Percentiles rank a stretch among this genome's conserved stretches.
Conservation (phyloP, 495 filamentous ascomycete species). For the Podospora conica region DNA sequence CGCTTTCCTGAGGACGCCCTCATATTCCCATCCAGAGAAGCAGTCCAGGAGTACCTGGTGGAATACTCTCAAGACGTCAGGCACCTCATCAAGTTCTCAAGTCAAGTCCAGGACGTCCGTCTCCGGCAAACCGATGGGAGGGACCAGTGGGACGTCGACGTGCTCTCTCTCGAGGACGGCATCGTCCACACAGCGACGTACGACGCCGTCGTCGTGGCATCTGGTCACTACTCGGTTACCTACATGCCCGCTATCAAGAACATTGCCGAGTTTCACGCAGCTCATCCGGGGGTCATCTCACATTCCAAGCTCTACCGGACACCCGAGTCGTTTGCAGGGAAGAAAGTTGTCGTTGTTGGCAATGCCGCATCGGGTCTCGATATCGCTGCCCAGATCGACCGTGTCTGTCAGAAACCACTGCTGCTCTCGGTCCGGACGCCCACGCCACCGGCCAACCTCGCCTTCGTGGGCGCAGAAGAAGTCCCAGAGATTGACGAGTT, state of each 20-base stretch:
- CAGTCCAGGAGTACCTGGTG: constrained; percentile 67
- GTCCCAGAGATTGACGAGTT: constrained; percentile 39
- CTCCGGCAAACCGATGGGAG: constrained; percentile 22
- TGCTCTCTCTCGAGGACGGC: constrained; percentile 39
- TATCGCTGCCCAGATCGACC: constrained; percentile 67
- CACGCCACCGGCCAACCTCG: constrained; percentile 26
- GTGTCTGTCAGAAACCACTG: constrained; percentile 35
- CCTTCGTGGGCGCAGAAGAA: constrained; percentile 30
- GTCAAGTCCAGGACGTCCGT: constrained; percentile 33
- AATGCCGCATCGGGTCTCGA: constrained; percentile 75
- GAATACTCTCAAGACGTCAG: constrained; percentile 63
- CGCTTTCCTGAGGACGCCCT: constrained; percentile 53
- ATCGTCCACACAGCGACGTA: constrained; percentile 45
- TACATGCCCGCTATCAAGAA: constrained; percentile 55
- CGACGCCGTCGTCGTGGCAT: constrained; percentile 81
- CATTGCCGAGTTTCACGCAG: constrained; percentile 44
- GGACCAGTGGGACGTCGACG: constrained; percentile 47
- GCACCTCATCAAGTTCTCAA: constrained; percentile 39
- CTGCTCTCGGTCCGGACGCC: constrained; percentile 37
- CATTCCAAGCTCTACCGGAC: constrained; percentile 78
- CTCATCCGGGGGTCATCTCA: constrained; percentile 58
- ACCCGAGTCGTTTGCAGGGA: constrained; percentile 49
- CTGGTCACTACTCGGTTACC: constrained; percentile 70
- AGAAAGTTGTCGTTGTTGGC: constrained; percentile 63
- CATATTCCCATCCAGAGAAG: constrained; percentile 64